Evolutionary conservation across 495 filamentous ascomycete species (phyloP).

Genomic region (Coniosporium apollinis): DNA sequence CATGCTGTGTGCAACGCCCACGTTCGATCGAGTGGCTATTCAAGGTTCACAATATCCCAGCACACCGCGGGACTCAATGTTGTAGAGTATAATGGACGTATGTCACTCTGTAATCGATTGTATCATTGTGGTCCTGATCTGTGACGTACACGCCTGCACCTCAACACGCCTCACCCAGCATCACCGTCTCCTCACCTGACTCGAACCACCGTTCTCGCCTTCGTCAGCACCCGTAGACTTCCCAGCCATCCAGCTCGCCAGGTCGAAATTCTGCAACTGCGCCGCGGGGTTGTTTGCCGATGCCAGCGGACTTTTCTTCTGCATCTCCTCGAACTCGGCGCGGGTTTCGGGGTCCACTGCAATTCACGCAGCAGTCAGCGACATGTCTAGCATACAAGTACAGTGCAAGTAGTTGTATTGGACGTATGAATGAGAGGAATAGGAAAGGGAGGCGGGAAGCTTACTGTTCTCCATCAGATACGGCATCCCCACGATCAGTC

Average conservation of each 20-base stretch:
- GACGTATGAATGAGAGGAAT: background rate
- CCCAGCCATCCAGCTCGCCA: conserved; percentile 70
- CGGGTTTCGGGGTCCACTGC: conserved; percentile 89
- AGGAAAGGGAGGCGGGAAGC: conserved; percentile 21
- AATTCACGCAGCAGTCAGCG: background rate
- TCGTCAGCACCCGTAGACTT: conserved; percentile 14
- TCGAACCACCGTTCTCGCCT: too few relatives aligned
- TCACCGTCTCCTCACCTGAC: too few relatives aligned
- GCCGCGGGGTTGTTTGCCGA: conserved; percentile 25
- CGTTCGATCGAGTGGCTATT: too few relatives aligned
- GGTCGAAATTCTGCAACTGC: conserved; percentile 58
- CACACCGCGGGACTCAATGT: too few relatives aligned
- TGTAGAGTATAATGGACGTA: too few relatives aligned
- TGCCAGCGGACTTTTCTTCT: conserved; percentile 53
- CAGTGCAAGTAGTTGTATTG: background rate
- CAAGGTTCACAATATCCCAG: too few relatives aligned
- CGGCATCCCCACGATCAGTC: conserved; percentile 72
- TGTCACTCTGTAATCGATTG: too few relatives aligned
- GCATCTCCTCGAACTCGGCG: conserved; percentile 80
- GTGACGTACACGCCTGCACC: too few relatives aligned
- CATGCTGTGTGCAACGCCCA: too few relatives aligned
- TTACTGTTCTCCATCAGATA: conserved; percentile 90
- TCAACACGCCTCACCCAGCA: too few relatives aligned
- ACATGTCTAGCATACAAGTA: background rate
- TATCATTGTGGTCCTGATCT: too few relatives aligned